A percentile compares a stretch with the other conserved stretches of the same genome.
Conservation (phyloP, 371 early-diverging fungal genomes). For the Caulochytrium protostelioides region DNA sequence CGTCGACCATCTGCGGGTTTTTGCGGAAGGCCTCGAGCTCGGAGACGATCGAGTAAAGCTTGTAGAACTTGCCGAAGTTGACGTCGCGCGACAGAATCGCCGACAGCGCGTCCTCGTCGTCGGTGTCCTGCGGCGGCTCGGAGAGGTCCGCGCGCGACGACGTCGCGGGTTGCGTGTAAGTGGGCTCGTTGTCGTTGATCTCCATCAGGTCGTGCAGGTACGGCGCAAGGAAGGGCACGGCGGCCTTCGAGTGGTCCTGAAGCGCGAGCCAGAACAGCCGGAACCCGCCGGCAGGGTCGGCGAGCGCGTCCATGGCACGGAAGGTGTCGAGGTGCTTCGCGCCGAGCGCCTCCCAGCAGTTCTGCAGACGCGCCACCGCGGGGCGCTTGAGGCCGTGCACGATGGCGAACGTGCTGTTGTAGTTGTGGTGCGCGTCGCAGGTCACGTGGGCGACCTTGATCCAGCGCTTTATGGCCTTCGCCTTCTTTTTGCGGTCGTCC, state of each 20-base stretch:
- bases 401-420: constrained; percentile 17
- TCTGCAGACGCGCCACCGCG: constrained; percentile 7
- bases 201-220: constrained; percentile 20
- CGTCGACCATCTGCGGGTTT: too few species aligned
- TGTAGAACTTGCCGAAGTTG: constrained; percentile 21
- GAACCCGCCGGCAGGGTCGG: constrained; percentile 14
- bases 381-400: constrained; percentile 16
- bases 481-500: constrained; percentile 15
- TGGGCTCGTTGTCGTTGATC: constrained; percentile 13
- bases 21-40: constrained; percentile 20
- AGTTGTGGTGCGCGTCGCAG: constrained; percentile 6
- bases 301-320: constrained; percentile 8
- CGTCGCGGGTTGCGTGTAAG: too few species aligned
- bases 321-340: constrained; percentile 16
- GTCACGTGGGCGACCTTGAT: constrained; percentile 20
- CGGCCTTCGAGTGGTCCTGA: not conserved
- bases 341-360: constrained; percentile 20
- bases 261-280: not conserved
- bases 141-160: too few species aligned
- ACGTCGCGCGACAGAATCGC: constrained; percentile 1
- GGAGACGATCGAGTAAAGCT: constrained; percentile 15
- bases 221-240: not conserved
- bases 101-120: not conserved
- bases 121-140: not conserved
- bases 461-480: constrained; percentile 14